These are phyloP conservation scores for Diplosphaera chodatii DNA, from an alignment of 139 green algal genomes.

Conservation along the genomic window DNA sequence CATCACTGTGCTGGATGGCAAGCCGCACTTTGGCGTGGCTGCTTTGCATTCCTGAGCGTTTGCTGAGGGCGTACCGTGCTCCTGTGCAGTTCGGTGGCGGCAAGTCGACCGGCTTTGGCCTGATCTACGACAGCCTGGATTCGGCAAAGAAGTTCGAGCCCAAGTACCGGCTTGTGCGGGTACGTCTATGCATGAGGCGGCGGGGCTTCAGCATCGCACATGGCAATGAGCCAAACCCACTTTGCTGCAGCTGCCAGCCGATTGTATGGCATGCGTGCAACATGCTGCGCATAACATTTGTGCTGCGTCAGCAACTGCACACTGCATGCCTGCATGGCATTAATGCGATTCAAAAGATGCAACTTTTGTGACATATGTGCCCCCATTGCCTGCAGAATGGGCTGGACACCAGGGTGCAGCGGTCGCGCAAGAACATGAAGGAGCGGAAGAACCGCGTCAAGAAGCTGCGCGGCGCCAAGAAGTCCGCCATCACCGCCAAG, in stretches of 20 bases:
- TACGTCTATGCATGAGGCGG: no score
- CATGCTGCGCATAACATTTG: background rate
- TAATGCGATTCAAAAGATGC: no score
- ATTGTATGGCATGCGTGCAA: background rate
- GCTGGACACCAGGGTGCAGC: slow-evolving; percentile 71
- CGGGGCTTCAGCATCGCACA: no score
- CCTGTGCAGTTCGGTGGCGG: slow-evolving; percentile 89
- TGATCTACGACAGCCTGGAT: slow-evolving; percentile 97
- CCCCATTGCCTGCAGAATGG: slow-evolving; percentile 56
- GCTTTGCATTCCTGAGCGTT: no score
- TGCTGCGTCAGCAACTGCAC: no score
- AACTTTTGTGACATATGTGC: slow-evolving; percentile 1
- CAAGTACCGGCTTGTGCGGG: slow-evolving; percentile 90
- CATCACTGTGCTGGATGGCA: no score
- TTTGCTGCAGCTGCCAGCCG: no score
- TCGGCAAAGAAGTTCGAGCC: slow-evolving; percentile 97
- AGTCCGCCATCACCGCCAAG: slow-evolving; percentile 36
- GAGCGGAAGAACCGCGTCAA: slow-evolving; percentile 96
- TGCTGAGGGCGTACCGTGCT: background rate
- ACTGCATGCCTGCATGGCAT: no score
- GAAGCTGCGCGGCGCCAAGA: slow-evolving; percentile 92
- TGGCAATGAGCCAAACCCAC: no score
- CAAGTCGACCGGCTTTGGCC: slow-evolving; percentile 97
- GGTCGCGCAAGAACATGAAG: slow-evolving; percentile 98
- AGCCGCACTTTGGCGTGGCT: no score